These are phyloP conservation scores for Fusarium sp. DNA, from an alignment of 2,329 filamentous ascomycete species.

Conservation along the genomic window DNA sequence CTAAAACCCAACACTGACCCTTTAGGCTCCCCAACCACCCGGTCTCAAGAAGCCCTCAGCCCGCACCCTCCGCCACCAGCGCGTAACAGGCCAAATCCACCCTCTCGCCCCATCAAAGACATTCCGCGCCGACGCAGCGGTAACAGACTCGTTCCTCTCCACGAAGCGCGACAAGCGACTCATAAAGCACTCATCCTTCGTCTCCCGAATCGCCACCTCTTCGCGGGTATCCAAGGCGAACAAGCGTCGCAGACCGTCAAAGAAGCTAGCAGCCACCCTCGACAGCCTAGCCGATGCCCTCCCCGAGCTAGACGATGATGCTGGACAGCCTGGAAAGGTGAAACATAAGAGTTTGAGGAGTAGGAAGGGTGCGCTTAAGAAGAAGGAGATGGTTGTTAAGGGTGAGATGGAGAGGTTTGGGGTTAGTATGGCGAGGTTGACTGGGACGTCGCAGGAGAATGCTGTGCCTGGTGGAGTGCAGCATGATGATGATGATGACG, in stretches of 20 bases:
- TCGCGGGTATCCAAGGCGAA: conserved; percentile 44
- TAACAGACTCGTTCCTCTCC: conserved; percentile 67
- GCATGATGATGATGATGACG: conserved; percentile 25
- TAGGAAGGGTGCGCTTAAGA: conserved; percentile 80
- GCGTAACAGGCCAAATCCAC: conserved; percentile 58
- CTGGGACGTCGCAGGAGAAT: conserved; percentile 48
- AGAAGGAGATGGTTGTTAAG: conserved; percentile 79
- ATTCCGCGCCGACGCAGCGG: conserved; percentile 59
- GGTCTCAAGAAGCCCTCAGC: conserved; percentile 63
- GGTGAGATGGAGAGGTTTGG: conserved; percentile 85
- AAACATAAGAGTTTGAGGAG: conserved; percentile 77
- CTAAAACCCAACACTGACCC: background rate
- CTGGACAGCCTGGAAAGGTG: conserved; percentile 65
- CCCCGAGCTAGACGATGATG: conserved; percentile 65
- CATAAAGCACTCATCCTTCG: conserved; percentile 81
- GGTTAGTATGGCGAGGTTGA: conserved; percentile 80
- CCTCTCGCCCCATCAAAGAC: conserved; percentile 61
- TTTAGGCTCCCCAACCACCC: conserved; percentile 46
- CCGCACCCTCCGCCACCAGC: conserved; percentile 62
- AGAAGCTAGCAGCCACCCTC: conserved; percentile 80
- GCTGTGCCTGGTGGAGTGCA: conserved; percentile 12
- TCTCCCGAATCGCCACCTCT: conserved; percentile 80
- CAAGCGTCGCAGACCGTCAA: conserved; percentile 65
- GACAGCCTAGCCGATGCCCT: conserved; percentile 81
- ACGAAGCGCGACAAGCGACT: conserved; percentile 83